Evolutionary conservation across 2,329 filamentous ascomycete genomes (phyloP), one percentile per base, ranked within the genome.

Genomic region (Pestalotiopsis sp.): DNA sequence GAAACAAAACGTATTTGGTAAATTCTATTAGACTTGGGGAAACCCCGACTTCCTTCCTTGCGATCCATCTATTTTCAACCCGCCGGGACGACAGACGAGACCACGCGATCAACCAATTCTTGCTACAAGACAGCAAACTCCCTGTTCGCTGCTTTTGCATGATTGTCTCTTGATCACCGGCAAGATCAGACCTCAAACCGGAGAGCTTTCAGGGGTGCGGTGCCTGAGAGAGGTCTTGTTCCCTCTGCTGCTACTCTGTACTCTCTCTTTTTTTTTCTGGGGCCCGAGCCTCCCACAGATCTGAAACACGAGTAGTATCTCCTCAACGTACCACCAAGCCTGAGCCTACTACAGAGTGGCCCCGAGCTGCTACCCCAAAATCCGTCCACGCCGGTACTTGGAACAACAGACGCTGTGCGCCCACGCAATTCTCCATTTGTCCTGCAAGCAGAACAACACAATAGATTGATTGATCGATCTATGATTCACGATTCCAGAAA

Each of bases 251-350:
- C 31, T 36, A 36, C 31, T 36, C 31, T 36, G 31, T 36, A 36
- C 31, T 36, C n/a, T 20, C 31, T 27, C 36, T 68, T 70, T 65
- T 71, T 69, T 70, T 70, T 57, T 70, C 66, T 70, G 39, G 20
- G 36, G 68, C 68, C 70, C 64, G 62, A 71, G 69, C 68, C 63
- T 77, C 74, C 77, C 75, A 77, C 77, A 75, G 75, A 73, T 72
- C 78, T 84, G 82, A 83, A 83, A 84, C 82, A 75, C 74, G 75
- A 77, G 75, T 68, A 69, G 75, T 74, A 72, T 74, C 74, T 70
- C 45, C 14, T 68, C 72, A 70, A 70, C 70, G 66, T 70, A 71
- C 68, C 73, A 72, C 73, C 66, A 52, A 36, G 36, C 36, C 36
- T n/a, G 25, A 64, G 52, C 49, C 14, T 25, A 41, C 63, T n/a